Evolutionary conservation across 148 eudicot species (phyloP), one percentile per base, ranked within the genome.

Genomic region (Camellia lanceoleosa): DNA sequence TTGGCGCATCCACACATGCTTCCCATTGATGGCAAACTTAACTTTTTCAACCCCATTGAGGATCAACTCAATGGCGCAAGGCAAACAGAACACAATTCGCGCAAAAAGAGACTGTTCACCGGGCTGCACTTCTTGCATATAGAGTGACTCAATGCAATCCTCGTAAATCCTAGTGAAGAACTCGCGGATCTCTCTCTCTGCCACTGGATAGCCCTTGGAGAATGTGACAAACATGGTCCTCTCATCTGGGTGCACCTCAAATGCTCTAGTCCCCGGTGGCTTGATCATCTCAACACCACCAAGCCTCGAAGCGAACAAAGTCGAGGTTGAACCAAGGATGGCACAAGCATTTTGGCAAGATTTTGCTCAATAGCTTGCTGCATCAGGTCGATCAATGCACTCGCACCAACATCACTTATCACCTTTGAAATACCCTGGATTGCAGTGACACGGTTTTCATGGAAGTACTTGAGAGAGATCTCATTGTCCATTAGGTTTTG

Each of bases 211-310:
- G 4, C 89, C 91, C 70, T 78, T 87, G 0, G 93, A 88, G 73
- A 90, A 90, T 7, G 93, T 90, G 5, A 85, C 82, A 44, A 90
- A 89, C 80, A 89, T 80, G 38, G 90, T 86, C 80, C 87, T 82
- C 0, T 86, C 86, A 30, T 81, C 81, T 1, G 71, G 75, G 16
- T 77, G 72, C 62, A 20, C 83, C 38, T 38, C 74, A 43, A 2
- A 44, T 42, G 8, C 49, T 13, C 54, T 68, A 54, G 65, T 0
- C 44, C 68, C 38, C 38, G 38, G 55, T 52, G 59, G 30, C 15
- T 7, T 72, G 41, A 7, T 7, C 19, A 30, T 66, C 46, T 52
- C 61, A 51, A 44, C 62, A 19, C 78, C 68, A 0, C 66, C 76
- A 51, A 56, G 14, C n/a, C 62, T 71, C 44, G n/a, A 74, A 10